Conservation (phyloP, 129 eudicot genomes). For the Chrysanthemum lavandulifolium region DNA sequence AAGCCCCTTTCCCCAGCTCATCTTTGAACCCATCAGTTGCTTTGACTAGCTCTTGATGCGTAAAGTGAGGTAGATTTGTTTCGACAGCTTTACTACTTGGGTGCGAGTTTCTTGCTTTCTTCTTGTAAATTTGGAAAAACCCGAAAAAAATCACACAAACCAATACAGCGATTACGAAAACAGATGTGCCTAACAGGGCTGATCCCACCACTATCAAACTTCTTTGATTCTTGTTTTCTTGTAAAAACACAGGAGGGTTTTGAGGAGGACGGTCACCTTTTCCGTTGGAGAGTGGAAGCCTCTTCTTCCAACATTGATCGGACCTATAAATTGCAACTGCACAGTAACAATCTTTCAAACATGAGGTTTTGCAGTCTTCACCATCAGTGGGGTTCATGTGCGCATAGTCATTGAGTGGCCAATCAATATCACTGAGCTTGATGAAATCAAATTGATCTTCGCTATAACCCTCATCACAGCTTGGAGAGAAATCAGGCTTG, state of each 20-base stretch:
- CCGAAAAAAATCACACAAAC: neutral
- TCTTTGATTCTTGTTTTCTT: neutral
- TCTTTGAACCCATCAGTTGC: conserved; percentile 2
- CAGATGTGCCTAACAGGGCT: neutral
- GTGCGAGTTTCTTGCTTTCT: neutral
- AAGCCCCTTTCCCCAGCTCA: conserved; percentile 40
- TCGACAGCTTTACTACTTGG: neutral
- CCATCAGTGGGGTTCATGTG: neutral
- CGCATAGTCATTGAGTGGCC: neutral
- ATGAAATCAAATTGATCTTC: neutral
- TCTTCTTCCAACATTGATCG: neutral
- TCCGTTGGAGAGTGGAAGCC: neutral
- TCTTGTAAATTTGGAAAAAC: neutral
- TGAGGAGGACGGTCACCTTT: neutral
- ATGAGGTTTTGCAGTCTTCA: neutral
- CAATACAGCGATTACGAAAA: neutral
- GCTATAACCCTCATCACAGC: neutral
- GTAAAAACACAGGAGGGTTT: neutral
- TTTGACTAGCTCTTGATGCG: neutral
- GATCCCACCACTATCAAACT: neutral
- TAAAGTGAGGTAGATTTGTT: neutral
- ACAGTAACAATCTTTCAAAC: neutral
- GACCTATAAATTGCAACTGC: neutral
- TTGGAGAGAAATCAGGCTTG: neutral
- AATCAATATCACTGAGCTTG: neutral